Evolutionary conservation across 129 eudicot genomes (phyloP).

Genomic region (Chrysanthemum seticuspe): DNA sequence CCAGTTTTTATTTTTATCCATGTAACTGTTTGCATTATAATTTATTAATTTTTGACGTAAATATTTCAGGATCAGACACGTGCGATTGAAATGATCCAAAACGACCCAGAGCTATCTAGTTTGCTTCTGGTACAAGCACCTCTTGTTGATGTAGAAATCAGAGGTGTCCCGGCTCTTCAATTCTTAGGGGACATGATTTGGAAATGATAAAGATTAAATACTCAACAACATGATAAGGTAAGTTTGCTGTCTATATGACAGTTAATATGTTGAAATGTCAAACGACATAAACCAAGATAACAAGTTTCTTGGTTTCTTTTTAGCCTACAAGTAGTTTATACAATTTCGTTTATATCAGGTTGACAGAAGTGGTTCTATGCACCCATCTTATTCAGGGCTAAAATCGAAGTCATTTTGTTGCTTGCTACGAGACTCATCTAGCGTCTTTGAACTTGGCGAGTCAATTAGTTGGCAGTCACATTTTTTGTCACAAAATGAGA

Average conservation of each 20-base stretch:
- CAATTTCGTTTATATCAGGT: conserved; percentile 23
- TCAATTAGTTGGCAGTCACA: conserved; percentile 9
- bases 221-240: conserved; percentile 19
- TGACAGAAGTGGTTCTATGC: conserved; percentile 1
- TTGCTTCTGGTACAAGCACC: conserved; percentile 82
- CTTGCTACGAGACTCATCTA: background rate
- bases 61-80: conserved; percentile 82
- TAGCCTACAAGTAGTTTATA: background rate
- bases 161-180: conserved; percentile 98
- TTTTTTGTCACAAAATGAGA: conserved; percentile 17
- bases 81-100: conserved; percentile 60
- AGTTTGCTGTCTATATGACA: background rate
- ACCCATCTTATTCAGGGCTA: too few relatives aligned
- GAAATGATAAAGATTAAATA: conserved; percentile 40
- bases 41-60: background rate
- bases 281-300: background rate
- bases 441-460: background rate
- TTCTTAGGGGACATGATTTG: conserved; percentile 92
- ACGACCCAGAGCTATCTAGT: conserved; percentile 68
- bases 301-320: background rate
- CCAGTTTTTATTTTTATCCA: background rate
- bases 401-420: background rate
- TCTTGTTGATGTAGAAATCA: conserved; percentile 90
- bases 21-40: too few relatives aligned
- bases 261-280: background rate